Evolutionary conservation across 108 stramenopile genomes (phyloP).

Genomic region (Cyclotella atomus): DNA sequence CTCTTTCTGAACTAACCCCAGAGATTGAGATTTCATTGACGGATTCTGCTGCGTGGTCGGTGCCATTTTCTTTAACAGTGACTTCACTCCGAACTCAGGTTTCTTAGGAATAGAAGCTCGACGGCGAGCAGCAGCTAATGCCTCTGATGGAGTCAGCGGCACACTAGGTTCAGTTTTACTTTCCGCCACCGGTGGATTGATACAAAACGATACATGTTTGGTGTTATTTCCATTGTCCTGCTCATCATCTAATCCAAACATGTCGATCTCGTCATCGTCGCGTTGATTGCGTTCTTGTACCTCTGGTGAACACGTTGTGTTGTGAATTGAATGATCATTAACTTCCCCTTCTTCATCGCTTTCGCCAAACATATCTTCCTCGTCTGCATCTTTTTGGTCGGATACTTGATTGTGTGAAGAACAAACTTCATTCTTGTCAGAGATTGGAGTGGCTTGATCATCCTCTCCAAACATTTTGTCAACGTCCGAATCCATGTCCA

Average conservation of each 20-base stretch:
- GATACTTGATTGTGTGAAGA: neutral
- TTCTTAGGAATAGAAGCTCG: constrained; percentile 16
- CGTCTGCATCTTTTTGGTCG: neutral
- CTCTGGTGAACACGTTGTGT: too few relatives aligned
- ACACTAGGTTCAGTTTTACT: constrained; percentile 4
- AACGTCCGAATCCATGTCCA: neutral
- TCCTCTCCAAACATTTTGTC: neutral
- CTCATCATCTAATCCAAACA: neutral
- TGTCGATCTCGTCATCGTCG: neutral
- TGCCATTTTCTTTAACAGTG: too few relatives aligned
- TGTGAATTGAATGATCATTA: neutral
- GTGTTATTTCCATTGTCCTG: neutral
- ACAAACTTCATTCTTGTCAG: neutral
- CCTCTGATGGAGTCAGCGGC: constrained; percentile 23
- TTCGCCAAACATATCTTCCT: constrained; percentile 13
- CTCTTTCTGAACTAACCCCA: too few relatives aligned
- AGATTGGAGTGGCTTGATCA: neutral
- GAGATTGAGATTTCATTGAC: too few relatives aligned
- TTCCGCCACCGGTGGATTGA: neutral
- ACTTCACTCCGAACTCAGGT: too few relatives aligned
- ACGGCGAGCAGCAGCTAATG: constrained; percentile 15
- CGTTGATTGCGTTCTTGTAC: neutral
- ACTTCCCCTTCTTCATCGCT: constrained; percentile 1
- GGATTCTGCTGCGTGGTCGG: neutral
- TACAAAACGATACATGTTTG: neutral